Base-by-base conservation (phyloP, 2,329 filamentous ascomycete genomes). In the Epichloe coenophiala region DNA sequence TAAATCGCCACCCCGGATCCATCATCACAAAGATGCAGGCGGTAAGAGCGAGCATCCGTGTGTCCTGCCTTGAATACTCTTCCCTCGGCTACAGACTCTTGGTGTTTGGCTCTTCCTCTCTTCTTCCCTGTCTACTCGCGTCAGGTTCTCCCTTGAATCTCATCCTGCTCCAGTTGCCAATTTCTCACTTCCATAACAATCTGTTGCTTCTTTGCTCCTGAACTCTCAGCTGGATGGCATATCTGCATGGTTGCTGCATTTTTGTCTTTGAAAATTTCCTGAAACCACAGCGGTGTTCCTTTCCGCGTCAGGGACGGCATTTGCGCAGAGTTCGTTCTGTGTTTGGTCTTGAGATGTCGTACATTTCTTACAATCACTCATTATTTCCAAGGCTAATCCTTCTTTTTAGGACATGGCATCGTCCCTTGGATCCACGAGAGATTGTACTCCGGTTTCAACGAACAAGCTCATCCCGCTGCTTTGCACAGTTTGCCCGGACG, bases 401-500 rank as follows among this genome's bases (percentile, higher is more conserved):
- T 21, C 36, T 21, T 48, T 41, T 45, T 56, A 69, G 65, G 56
- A 55, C 49, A 74, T 74, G 72, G 67, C 65, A 47, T 59, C 65
- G 21, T 58, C 65, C 43, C 52, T 60, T 48, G 55, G 53, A 38
- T 49, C 58, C 33, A 51, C 55, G 21, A 54, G 55, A 43, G 56
- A 50, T 48, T 56, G 54, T 44, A 54, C 53, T 19, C 51, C 54
- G 36, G 58, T 52, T 54, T 56, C 59, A 37, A 51, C 53, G 11
- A 63, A 54, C 55, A 63, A 58, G 51, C 58, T 63, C 45, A 83
- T 89, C 53, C 81, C 85, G 51, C 79, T 96, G 46, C 70, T 80
- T 58, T 97, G 91, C 78, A 82, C 76, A 61, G 83, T 95, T 58
- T 97, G 91, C 64, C 84, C 86, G 37, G 87, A 84, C 57, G 77